Conservation (phyloP, 768 basidiomycete species). For the Hypsizygus marmoreus region DNA sequence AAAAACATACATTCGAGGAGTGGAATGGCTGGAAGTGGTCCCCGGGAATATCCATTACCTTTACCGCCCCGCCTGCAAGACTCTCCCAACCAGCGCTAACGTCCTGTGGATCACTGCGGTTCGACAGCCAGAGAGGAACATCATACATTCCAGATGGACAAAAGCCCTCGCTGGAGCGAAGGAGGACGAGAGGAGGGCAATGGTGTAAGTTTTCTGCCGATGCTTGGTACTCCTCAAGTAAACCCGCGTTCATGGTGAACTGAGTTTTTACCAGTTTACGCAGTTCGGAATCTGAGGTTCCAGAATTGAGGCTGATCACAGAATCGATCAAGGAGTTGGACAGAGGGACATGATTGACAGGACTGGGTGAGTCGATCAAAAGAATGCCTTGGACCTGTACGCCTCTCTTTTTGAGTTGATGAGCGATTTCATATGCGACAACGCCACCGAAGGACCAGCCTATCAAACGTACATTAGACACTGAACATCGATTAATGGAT, state of each 20-base stretch:
- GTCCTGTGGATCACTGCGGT: slow-evolving; percentile 37
- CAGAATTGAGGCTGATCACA: slow-evolving; percentile 35
- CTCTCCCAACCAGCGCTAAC: slow-evolving; percentile 50
- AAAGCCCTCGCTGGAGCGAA: slow-evolving; percentile 56
- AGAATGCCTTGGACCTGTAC: slow-evolving; percentile 55
- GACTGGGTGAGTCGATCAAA: slow-evolving; percentile 68
- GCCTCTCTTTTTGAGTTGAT: slow-evolving; percentile 46
- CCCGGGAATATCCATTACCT: slow-evolving; percentile 60
- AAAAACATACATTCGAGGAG: slow-evolving; percentile 42
- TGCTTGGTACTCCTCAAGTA: slow-evolving; percentile 52
- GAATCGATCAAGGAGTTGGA: slow-evolving; percentile 53
- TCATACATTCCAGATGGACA: slow-evolving; percentile 28
- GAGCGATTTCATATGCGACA: slow-evolving; percentile 65
- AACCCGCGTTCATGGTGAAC: slow-evolving; percentile 46
- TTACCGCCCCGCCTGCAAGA: slow-evolving; percentile 36
- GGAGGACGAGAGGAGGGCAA: slow-evolving; percentile 43
- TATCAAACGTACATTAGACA: slow-evolving; percentile 23
- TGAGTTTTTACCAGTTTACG: slow-evolving; percentile 43
- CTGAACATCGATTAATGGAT: neutral
- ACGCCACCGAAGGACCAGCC: slow-evolving; percentile 85
- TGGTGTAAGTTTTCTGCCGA: slow-evolving; percentile 23
- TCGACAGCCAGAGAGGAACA: slow-evolving; percentile 54
- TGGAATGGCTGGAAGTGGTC: slow-evolving; percentile 67
- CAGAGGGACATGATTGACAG: slow-evolving; percentile 52
- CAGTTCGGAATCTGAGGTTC: slow-evolving; percentile 30